Base-by-base conservation (phyloP, 2,329 filamentous ascomycete genomes). In the Elsinoe australis region DNA sequence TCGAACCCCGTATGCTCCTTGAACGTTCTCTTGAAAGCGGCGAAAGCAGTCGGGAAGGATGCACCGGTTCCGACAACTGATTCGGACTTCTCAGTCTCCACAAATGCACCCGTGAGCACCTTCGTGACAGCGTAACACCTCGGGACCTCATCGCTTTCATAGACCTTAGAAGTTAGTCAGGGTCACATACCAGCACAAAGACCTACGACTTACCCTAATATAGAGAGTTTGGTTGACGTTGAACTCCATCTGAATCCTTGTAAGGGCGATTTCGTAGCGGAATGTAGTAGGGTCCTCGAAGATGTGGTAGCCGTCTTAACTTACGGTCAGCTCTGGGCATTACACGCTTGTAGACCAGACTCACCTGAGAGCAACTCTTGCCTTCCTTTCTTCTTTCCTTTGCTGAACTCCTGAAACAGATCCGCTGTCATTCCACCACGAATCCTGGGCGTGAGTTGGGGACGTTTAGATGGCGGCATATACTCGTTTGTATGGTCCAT, bases 241-340 rank as follows among this genome's bases (percentile, higher is more conserved):
- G 8, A 68, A 67, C 3, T 52, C 62, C 31, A 59, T 71, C 62
- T 64, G 75, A 59, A 59, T 60, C 22, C 83, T 76, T 2, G 72
- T 72, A 10, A 92, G 65, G 0, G 71, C 70, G 50, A 85, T 66
- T 47, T 80, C 71, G 64, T 87, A 87, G 3, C 68, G 62, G 60
- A 87, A 85, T 39, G 73, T 75, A 0, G 73, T 74, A 2, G 57
- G 49, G 59, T 92, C 85, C 14, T 64, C 66, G 63, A 83, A 87
- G 52, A 85, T 63, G 51, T 79, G 79, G 58, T 80, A 78, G n/a
- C 78, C 67, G 26, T 71, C 80, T 82, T 50, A 38, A 71, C 80
- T 82, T 50, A 38, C 24, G 50, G 33, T 29, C 22, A 44, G 39
- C 24, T n/a, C 28, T 15, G 15, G 46, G 50, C 29, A 56, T 49